phyloP scores from a whole-genome alignment of 495 filamentous ascomycete genomes.

The Aspergillus egyptiacus region DNA sequence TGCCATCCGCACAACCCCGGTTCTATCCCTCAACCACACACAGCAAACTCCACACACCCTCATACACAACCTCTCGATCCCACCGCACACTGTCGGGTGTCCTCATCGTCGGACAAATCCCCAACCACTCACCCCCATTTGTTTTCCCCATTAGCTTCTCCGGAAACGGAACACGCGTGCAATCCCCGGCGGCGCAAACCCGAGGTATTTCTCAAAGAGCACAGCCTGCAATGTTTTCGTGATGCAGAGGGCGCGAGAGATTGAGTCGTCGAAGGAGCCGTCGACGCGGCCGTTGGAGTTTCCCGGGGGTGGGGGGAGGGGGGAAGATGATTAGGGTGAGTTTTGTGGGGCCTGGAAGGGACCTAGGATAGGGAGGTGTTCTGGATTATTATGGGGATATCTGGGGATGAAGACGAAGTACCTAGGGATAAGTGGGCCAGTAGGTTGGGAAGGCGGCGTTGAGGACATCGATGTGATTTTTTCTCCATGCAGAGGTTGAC shows the following conservation, averaged over 20 bases:
- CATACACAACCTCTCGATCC: constrained; percentile 50
- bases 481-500: constrained; percentile 19
- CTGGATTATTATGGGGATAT: constrained; percentile 4
- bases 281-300: constrained; percentile 49
- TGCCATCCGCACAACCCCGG: constrained; percentile 8
- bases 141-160: constrained; percentile 23
- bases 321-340: constrained; percentile 48
- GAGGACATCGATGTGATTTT: constrained; percentile 12
- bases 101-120: constrained; percentile 49
- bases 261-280: constrained; percentile 49
- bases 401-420: not conserved
- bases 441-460: constrained; percentile 5
- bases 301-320: no score
- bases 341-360: constrained; percentile 12
- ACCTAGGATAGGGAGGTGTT: constrained; percentile 2
- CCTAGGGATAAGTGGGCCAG: constrained; percentile 6
- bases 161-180: constrained; percentile 41
- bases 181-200: constrained; percentile 44
- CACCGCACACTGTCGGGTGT: constrained; percentile 34
- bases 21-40: constrained; percentile 43
- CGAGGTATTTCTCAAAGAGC: constrained; percentile 42
- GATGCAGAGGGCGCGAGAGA: constrained; percentile 44
- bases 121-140: constrained; percentile 37
- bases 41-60: constrained; percentile 48
- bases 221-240: constrained; percentile 34